These are phyloP conservation scores for Candida railenensis DNA, from an alignment of 805 yeast genomes.

Conservation along the genomic window DNA sequence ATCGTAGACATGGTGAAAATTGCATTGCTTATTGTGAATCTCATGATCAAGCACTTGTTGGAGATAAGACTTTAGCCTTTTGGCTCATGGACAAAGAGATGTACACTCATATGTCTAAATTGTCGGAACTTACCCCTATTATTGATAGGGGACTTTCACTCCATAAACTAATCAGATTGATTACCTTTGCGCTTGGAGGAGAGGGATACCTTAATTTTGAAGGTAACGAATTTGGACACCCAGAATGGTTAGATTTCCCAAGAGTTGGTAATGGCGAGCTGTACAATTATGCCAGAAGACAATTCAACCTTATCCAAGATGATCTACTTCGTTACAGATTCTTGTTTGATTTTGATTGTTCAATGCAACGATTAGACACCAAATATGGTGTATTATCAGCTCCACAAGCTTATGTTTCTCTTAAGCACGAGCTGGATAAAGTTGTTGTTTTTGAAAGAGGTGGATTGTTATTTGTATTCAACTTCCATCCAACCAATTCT, in stretches of 20 bases:
- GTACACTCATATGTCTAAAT: constrained; percentile 90
- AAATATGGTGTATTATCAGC: constrained; percentile 67
- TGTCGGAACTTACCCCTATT: constrained; percentile 70
- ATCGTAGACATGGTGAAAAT: constrained; percentile 83
- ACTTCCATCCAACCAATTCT: constrained; percentile 84
- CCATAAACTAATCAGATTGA: constrained; percentile 85
- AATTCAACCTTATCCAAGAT: constrained; percentile 84
- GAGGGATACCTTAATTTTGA: constrained; percentile 95
- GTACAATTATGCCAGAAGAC: constrained; percentile 93
- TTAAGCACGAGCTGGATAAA: constrained; percentile 87
- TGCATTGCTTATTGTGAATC: constrained; percentile 93
- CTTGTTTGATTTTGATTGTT: constrained; percentile 78
- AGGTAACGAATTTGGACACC: constrained; percentile 98
- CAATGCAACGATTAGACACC: constrained; percentile 76
- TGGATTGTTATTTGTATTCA: constrained; percentile 80
- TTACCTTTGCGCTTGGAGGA: constrained; percentile 92
- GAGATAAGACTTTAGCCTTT: constrained; percentile 93
- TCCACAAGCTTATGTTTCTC: constrained; percentile 78
- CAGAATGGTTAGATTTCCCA: constrained; percentile 98
- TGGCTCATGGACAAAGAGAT: constrained; percentile 99
- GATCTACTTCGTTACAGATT: constrained; percentile 74
- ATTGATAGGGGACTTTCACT: constrained; percentile 88
- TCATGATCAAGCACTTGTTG: constrained; percentile 97
- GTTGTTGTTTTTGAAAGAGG: constrained; percentile 86
- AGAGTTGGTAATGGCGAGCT: constrained; percentile 84